Base-by-base conservation (phyloP, 1,139 yeast species). In the Nakaseomyces glabratus region DNA sequence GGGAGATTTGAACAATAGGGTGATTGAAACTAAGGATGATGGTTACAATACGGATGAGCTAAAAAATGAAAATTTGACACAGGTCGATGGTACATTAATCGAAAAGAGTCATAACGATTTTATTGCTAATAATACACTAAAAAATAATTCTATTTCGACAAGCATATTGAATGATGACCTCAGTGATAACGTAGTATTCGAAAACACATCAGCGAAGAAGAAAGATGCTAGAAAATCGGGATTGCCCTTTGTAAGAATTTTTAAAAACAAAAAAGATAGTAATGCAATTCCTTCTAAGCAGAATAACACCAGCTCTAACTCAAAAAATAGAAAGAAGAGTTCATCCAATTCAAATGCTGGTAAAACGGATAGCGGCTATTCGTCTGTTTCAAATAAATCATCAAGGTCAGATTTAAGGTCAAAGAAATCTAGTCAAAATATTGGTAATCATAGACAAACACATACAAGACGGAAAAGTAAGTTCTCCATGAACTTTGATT, bases 401-500 rank as follows among this genome's bases (percentile, higher is more conserved):
- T 26, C 30, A 6, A 26, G 30, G 12, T 17, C n/a, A 10, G 15
- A 20, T 10, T 25, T 16, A 18, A 19, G 13, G 15, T 21, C 24
- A 4, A 25, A 18, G 10, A 20, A 15, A 6, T 26, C 30, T 12
- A 15, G 33, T 20, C 7, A 20, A 13, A 6, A 16, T 12, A 12
- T 25, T 10, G n/a, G n/a, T n/a, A 11, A 13, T 8, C 9, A n/a
- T 4, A 18, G 12, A 13, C 22, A 25, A 17, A 21, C 21, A 4
- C 36, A 28, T 11, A 21, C n/a, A 15, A 13, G 28, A 14, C 17
- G 33, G 19, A 31, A 32, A 26, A 41, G 46, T 20, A 41, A 41
- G 16, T 55, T 48, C 33, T 48, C 49, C 8, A 43, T 52, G 42
- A 51, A 48, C 20, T 50, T 52, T 37, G 55, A 49, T 37, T 55